phyloP scores from a whole-genome alignment of 2,329 filamentous ascomycete species.

The Sphaceloma murrayae region DNA sequence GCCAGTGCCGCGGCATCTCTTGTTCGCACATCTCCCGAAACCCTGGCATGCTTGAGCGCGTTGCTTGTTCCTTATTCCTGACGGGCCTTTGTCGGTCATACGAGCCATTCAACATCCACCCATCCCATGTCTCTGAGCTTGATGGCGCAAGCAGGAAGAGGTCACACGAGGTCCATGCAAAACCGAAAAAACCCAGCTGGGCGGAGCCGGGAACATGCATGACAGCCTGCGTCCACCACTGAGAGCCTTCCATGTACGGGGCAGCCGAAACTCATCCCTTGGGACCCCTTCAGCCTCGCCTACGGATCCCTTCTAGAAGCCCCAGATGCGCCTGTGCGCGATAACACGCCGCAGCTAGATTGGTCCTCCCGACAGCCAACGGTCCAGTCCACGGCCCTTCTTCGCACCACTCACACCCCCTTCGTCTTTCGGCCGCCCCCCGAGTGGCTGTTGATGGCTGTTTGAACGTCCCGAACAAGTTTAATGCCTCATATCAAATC shows the following conservation, averaged over 20 bases:
- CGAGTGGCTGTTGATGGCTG: conserved; percentile 10
- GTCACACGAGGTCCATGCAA: conserved; percentile 10
- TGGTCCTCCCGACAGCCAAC: conserved; percentile 1
- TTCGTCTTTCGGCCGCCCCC: conserved; percentile 7
- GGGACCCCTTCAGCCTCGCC: conserved; percentile 9
- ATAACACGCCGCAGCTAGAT: conserved; percentile 16
- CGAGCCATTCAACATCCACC: too few species aligned
- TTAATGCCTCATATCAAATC: conserved; percentile 13
- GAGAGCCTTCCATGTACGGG: conserved; percentile 1
- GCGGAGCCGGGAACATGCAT: conserved; percentile 8
- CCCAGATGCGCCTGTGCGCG: conserved; percentile 9
- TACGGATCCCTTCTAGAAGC: conserved; percentile 16
- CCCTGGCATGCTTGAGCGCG: conserved; percentile 5
- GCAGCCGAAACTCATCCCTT: conserved; percentile 4
- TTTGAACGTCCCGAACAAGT: conserved; percentile 11
- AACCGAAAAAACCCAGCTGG: neutral
- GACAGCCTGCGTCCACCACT: conserved; percentile 8
- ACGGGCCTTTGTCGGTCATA: too few species aligned
- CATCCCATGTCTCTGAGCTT: too few species aligned
- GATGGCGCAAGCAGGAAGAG: neutral
- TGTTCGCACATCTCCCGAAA: conserved; percentile 12
- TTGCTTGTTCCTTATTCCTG: conserved; percentile 10
- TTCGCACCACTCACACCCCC: conserved; percentile 3
- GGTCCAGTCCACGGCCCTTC: conserved; percentile 1
- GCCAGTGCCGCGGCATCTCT: conserved; percentile 9